Percentiles rank a stretch among this genome's conserved stretches.
phyloP scores from a whole-genome alignment of 371 early-diverging fungal species.

The Apophysomyces elegans region DNA sequence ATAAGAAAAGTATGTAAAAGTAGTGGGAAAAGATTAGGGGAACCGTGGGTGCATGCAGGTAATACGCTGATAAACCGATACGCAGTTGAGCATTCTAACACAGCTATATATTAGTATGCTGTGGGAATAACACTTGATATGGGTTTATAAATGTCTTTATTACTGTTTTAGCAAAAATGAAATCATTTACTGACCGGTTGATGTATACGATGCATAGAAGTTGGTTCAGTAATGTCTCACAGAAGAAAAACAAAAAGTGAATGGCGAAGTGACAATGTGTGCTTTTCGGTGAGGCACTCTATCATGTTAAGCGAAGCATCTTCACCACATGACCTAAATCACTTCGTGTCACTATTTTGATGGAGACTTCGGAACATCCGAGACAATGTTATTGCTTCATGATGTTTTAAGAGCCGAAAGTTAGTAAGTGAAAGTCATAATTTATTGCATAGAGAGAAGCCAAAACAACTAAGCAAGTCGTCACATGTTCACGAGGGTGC shows the following conservation, averaged over 20 bases:
- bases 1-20: neutral
- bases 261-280: neutral
- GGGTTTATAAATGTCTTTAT: too few relatives aligned
- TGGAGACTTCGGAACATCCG: slow-evolving; percentile 1
- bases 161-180: too few relatives aligned
- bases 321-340: neutral
- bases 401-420: slow-evolving; percentile 1
- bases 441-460: neutral
- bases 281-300: neutral
- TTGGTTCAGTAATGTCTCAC: too few relatives aligned
- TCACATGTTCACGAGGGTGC: neutral
- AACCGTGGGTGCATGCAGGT: slow-evolving; percentile 10
- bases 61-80: neutral
- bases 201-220: too few relatives aligned
- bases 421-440: neutral
- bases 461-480: neutral
- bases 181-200: too few relatives aligned
- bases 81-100: neutral
- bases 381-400: slow-evolving; percentile 7
- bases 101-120: neutral
- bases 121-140: too few relatives aligned
- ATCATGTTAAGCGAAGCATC: neutral
- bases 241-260: too few relatives aligned
- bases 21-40: neutral
- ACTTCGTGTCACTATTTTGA: slow-evolving; percentile 4